Base-by-base conservation (phyloP, 768 basidiomycete genomes). In the Collybia nuda region DNA sequence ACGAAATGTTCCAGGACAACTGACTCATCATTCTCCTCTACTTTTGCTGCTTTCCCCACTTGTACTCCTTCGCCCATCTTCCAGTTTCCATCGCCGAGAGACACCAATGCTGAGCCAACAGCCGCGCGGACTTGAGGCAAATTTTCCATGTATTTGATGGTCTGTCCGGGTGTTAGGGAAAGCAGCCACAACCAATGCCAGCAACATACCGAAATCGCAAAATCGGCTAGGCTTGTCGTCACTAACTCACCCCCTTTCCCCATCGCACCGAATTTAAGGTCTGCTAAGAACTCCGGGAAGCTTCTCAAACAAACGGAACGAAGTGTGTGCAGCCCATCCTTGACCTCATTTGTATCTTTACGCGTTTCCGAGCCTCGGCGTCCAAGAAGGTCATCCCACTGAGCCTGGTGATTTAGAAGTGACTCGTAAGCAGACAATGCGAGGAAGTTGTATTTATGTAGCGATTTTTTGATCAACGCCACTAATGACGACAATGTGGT, bases 51-150 rank as follows among this genome's bases (percentile, higher is more conserved):
- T 56, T 80, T 82, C 8, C 79, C 80, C 5, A 86, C 81, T 57
- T 78, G 76, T 18, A 88, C 76, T 5, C 89, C 90, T 53, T 90
- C 89, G 3, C 91, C 91, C 90, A 93, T 93, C 67, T 82, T 89
- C 91, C 91, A 93, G 56, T 93, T 93, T 8, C 91, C 91, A 52
- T 93, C 90, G 0, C 91, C 91, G 0, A 93, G 77, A 2, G 83
- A 79, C 36, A 82, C 63, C 32, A 93, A 69, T 0, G 85, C 83
- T 1, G 86, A 73, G 1, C 78, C 79, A 8, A 85, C 88, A 1
- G 87, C 88, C 15, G 71, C 75, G 48, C 82, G 77, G 2, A 92
- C 86, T 44, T 85, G 80, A 0, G 88, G 87, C 2, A 93, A 68
- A 46, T 78, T 74, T 48, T 87, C 80, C 54, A 93, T 62, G 60